Evolutionary conservation across 495 filamentous ascomycete genomes (phyloP).

Genomic region (Penicillium samsonianum): DNA sequence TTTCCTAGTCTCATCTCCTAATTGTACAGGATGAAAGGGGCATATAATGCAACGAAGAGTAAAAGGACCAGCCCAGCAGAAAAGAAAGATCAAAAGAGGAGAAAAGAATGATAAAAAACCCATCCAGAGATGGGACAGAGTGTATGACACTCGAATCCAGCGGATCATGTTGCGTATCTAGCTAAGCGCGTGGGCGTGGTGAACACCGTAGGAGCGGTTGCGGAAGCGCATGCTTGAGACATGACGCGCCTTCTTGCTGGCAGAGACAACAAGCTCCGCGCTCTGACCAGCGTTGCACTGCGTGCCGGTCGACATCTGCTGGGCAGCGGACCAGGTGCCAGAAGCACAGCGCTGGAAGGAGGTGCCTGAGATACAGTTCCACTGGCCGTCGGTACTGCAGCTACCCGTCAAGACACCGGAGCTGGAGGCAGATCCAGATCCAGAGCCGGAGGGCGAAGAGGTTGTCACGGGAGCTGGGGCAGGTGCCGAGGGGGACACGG

Average conservation of each 20-base stretch:
- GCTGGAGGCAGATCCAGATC: not conserved
- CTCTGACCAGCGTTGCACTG: constrained; percentile 56
- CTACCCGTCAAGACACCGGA: constrained; percentile 37
- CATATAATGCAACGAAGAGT: constrained; percentile 21
- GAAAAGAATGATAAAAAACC: not conserved
- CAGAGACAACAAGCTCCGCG: constrained; percentile 41
- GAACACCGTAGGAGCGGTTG: constrained; percentile 26
- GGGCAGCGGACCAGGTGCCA: constrained; percentile 57
- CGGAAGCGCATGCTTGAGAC: constrained; percentile 37
- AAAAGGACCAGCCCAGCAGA: constrained; percentile 20
- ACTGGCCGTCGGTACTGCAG: constrained; percentile 46
- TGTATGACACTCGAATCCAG: constrained; percentile 23
- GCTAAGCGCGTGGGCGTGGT: constrained; percentile 32
- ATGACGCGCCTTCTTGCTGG: constrained; percentile 29
- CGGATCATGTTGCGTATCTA: constrained; percentile 13
- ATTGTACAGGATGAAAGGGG: constrained; percentile 30
- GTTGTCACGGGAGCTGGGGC: constrained; percentile 14
- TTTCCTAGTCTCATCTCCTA: constrained; percentile 14
- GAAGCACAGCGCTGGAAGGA: constrained; percentile 63
- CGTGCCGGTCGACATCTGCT: constrained; percentile 60
- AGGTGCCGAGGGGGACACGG: constrained; percentile 17
- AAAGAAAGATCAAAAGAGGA: constrained; percentile 11
- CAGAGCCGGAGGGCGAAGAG: constrained; percentile 7
- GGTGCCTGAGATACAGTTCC: constrained; percentile 65
- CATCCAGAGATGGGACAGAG: not conserved